These are phyloP conservation scores for Helotiales sp. DNA, from an alignment of 2,329 filamentous ascomycete genomes.

Conservation along the genomic window DNA sequence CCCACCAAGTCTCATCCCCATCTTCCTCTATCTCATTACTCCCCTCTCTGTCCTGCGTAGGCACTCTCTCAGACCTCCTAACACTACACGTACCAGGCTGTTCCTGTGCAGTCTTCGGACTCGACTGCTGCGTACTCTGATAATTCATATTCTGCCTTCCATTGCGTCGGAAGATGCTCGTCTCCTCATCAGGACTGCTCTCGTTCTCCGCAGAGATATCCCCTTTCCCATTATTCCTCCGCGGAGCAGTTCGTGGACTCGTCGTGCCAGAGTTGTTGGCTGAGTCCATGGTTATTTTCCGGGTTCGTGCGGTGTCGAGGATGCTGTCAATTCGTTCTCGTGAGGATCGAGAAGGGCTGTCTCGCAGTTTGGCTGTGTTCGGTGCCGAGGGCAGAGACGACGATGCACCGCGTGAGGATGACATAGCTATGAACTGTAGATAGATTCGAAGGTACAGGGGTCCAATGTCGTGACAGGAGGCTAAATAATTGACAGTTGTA, in stretches of 20 bases:
- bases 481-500: background rate
- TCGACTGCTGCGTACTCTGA: conserved; percentile 29
- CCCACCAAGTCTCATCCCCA: conserved; percentile 56
- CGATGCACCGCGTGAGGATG: background rate
- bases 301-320: conserved; percentile 33
- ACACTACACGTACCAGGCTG: conserved; percentile 27
- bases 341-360: conserved; percentile 1
- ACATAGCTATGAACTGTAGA: conserved; percentile 2
- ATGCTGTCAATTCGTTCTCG: conserved; percentile 34
- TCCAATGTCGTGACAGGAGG: background rate
- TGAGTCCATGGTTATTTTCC: conserved; percentile 24
- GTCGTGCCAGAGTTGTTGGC: conserved; percentile 14
- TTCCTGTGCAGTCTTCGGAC: background rate
- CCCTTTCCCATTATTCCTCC: background rate
- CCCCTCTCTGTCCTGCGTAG: conserved; percentile 6
- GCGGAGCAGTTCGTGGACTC: conserved; percentile 15
- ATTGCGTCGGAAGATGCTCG: conserved; percentile 45
- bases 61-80: conserved; percentile 20
- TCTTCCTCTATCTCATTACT: conserved; percentile 28
- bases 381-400: background rate
- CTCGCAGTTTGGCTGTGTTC: conserved; percentile 13
- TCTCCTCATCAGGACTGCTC: conserved; percentile 45
- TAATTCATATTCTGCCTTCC: conserved; percentile 32
- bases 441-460: background rate
- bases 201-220: conserved; percentile 24